phyloP scores from a whole-genome alignment of 305 asterid genomes.

The Petunia hybrid region DNA sequence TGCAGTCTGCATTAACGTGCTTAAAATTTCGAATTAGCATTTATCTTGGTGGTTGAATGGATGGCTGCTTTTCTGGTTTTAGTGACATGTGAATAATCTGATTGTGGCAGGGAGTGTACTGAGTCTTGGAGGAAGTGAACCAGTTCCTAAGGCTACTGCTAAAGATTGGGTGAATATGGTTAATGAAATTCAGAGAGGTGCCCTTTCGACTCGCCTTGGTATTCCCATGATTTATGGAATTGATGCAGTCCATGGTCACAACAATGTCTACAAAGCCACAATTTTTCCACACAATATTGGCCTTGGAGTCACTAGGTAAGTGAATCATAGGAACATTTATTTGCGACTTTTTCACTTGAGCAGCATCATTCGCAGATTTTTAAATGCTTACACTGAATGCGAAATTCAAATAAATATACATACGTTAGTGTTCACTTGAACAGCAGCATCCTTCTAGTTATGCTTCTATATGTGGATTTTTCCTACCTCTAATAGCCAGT shows the following conservation, averaged over 20 bases:
- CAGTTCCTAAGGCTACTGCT: slow-evolving; percentile 40
- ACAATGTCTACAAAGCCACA: slow-evolving; percentile 44
- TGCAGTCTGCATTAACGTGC: background rate
- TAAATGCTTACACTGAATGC: background rate
- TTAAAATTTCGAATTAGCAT: background rate
- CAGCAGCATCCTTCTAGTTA: no score
- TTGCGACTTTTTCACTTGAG: background rate
- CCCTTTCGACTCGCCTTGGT: slow-evolving; percentile 44
- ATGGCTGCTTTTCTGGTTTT: background rate
- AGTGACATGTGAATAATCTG: slow-evolving; percentile 26
- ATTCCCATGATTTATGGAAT: slow-evolving; percentile 46
- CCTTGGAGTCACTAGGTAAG: slow-evolving; percentile 46
- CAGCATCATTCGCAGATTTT: background rate
- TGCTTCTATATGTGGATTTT: background rate
- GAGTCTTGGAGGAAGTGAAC: slow-evolving; percentile 48
- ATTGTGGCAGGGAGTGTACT: slow-evolving; percentile 47
- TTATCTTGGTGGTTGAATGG: background rate
- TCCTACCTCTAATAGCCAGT: no score
- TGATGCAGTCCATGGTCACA: slow-evolving; percentile 47
- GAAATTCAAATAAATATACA: background rate
- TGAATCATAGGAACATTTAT: background rate
- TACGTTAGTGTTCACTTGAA: background rate
- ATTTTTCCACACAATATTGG: slow-evolving; percentile 49
- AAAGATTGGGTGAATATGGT: slow-evolving; percentile 43
- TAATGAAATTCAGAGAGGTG: slow-evolving; percentile 42